These are phyloP conservation scores for Aureobasidium sp. DNA, from an alignment of 2,329 filamentous ascomycete species.

Conservation along the genomic window DNA sequence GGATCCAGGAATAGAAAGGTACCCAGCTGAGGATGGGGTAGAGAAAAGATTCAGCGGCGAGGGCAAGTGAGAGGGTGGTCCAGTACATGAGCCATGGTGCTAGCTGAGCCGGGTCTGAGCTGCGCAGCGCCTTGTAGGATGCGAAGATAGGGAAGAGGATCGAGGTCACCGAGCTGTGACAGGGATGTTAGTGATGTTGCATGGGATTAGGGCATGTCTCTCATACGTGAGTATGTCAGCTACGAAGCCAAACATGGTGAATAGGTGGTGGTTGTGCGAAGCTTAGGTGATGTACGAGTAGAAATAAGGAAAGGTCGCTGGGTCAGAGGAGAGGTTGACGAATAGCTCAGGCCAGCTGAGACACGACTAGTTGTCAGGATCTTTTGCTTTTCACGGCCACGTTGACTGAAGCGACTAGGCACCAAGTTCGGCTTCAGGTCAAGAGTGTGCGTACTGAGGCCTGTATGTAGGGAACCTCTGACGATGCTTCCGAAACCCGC, in stretches of 20 bases:
- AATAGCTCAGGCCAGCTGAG: conserved; percentile 4
- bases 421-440: not conserved
- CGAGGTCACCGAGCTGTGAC: conserved; percentile 66
- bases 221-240: conserved; percentile 71
- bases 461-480: not conserved
- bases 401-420: not conserved
- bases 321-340: not conserved
- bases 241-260: conserved; percentile 65
- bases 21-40: conserved; percentile 84
- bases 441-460: not conserved
- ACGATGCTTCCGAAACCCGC: not conserved
- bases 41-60: conserved; percentile 79
- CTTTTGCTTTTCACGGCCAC: not conserved
- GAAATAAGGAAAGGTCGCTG: not conserved
- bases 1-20: conserved; percentile 89
- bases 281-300: not conserved
- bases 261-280: not conserved
- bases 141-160: conserved; percentile 94
- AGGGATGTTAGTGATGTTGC: conserved; percentile 12
- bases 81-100: conserved; percentile 99
- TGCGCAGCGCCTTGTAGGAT: conserved; percentile 95
- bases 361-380: not conserved
- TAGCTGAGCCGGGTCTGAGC: conserved; percentile 77
- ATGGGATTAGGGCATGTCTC: conserved; percentile 16
- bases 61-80: conserved; percentile 76